Conservation (phyloP, 495 filamentous ascomycete genomes). For the Massariosphaeria phaeospora region DNA sequence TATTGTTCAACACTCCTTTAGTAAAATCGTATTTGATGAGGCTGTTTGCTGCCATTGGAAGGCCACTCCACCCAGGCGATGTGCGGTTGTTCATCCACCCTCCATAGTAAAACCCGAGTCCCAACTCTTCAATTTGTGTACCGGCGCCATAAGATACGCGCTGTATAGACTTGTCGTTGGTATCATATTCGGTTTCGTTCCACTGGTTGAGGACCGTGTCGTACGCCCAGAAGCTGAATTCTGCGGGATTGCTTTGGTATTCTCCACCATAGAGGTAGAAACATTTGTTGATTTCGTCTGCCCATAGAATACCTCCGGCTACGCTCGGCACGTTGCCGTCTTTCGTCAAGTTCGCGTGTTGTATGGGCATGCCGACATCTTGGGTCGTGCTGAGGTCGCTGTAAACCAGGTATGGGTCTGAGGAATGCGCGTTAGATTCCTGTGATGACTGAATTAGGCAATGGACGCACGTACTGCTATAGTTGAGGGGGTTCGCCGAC, state of each 20-base stretch:
- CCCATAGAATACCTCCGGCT: conserved; percentile 49
- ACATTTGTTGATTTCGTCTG: conserved; percentile 50
- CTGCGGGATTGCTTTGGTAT: conserved; percentile 39
- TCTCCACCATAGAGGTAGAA: conserved; percentile 53
- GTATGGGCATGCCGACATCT: conserved; percentile 45
- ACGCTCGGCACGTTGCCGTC: conserved; percentile 45
- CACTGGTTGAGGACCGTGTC: conserved; percentile 47
- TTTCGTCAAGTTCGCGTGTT: conserved; percentile 50
- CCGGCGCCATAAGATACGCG: conserved; percentile 41
- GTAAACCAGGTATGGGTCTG: conserved; percentile 46
- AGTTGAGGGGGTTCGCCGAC: conserved; percentile 45
- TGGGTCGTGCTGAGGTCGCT: conserved; percentile 45
- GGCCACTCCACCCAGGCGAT: conserved; percentile 44
- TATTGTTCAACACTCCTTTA: conserved; percentile 41
- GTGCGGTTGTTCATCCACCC: conserved; percentile 48
- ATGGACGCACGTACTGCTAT: conserved; percentile 40
- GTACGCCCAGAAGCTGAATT: conserved; percentile 44
- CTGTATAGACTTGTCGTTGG: conserved; percentile 30
- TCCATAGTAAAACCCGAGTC: conserved; percentile 45
- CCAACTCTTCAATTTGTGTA: conserved; percentile 36
- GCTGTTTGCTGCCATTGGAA: conserved; percentile 39
- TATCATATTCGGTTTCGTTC: conserved; percentile 34
- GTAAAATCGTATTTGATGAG: conserved; percentile 48
- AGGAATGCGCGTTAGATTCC: not conserved
- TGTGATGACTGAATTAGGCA: not conserved